Evolutionary conservation across 306 rosid genomes (phyloP), one percentile per base, ranked within the genome.

Genomic region (Hippophae rhamnoides): DNA sequence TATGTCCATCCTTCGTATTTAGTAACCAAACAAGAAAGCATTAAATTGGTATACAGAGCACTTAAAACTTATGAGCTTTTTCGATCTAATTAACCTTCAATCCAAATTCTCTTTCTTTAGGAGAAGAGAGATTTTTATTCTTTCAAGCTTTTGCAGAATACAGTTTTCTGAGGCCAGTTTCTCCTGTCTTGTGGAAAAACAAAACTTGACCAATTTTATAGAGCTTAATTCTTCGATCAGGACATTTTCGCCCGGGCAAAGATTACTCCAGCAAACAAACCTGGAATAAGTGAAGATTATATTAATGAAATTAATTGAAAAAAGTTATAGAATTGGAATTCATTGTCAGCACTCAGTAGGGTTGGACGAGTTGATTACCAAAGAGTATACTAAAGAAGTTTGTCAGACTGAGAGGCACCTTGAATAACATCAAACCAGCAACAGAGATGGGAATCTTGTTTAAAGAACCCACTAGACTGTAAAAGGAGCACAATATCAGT

Each of bases 391-490:
- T 90, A 85, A 81, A 82, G 57, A 77, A 67, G 71, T 81, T 90
- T 41, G 85, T 68, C 46, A 78, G 40, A 73, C 95, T 84, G 41
- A 81, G 55, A 43, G 90, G 94, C 64, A 82, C 95, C 57, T 74
- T 82, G 85, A 90, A 90, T 61, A 81, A 61, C 58, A 87, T 63
- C 47, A 86, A 67, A 69, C 97, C 97, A 27, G 84, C 95, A 56
- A 84, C 41, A 40, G 97, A 90, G 57, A 90, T 63, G 5, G 94
- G 97, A 81, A 87, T 87, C 82, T 90, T 86, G 90, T 90, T 90
- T 43, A 90, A 74, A 69, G 97, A 90, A 68, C 97, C 97, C 55
- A 82, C 97, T 45, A 90, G 74, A 75, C 97, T 90, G 79, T 58
- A 42, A 63, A 68, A 49, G 14, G 8, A 49, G 53, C 7, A n/a